phyloP scores from a whole-genome alignment of 495 filamentous ascomycete species.

The Umbilicaria muhlenbergii region DNA sequence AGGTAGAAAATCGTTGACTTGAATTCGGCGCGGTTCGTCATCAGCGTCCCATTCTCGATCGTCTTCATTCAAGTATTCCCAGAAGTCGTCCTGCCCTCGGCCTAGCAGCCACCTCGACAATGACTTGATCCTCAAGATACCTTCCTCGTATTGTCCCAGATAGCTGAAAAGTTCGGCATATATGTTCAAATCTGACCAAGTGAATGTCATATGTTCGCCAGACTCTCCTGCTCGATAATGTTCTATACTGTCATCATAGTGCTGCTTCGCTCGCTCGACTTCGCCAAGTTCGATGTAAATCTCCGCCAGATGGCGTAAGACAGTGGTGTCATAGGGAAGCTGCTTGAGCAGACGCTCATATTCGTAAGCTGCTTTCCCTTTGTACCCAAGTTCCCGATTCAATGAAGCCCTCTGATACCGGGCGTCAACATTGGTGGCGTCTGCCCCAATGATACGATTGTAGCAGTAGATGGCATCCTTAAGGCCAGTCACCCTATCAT shows the following conservation, averaged over 20 bases:
- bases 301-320: slow-evolving; percentile 49
- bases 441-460: slow-evolving; percentile 47
- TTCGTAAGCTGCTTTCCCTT: slow-evolving; percentile 39
- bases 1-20: slow-evolving; percentile 38
- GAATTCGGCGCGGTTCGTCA: slow-evolving; percentile 47
- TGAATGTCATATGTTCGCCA: slow-evolving; percentile 38
- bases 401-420: slow-evolving; percentile 45
- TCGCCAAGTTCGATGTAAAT: slow-evolving; percentile 44
- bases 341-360: slow-evolving; percentile 47
- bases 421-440: slow-evolving; percentile 39
- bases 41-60: slow-evolving; percentile 85
- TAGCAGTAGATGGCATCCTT: slow-evolving; percentile 52
- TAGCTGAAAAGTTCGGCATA: slow-evolving; percentile 66
- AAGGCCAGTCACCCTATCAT: slow-evolving; percentile 33
- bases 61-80: slow-evolving; percentile 61
- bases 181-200: slow-evolving; percentile 73
- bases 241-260: slow-evolving; percentile 46
- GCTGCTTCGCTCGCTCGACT: slow-evolving; percentile 36
- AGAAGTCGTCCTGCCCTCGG: slow-evolving; percentile 55
- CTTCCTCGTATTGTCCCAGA: slow-evolving; percentile 41
- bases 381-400: slow-evolving; percentile 39
- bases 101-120: slow-evolving; percentile 72
- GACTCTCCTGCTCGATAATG: slow-evolving; percentile 31
- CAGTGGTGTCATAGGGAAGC: slow-evolving; percentile 39
- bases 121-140: slow-evolving; percentile 48